phyloP scores from a whole-genome alignment of 78 protist species.

The Chrysochromulina tobinii region DNA sequence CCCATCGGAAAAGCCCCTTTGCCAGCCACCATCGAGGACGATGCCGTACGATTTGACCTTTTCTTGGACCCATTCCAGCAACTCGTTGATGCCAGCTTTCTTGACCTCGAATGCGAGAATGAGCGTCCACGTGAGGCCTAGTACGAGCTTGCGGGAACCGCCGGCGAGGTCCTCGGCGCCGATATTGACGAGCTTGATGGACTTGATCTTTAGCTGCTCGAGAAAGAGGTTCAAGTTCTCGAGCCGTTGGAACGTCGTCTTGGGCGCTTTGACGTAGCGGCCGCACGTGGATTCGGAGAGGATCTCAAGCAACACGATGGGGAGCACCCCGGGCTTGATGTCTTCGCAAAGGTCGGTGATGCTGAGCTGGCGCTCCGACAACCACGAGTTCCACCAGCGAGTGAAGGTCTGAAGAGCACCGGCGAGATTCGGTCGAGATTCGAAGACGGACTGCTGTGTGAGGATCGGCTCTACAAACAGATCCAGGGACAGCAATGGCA shows the following conservation, averaged over 20 bases:
- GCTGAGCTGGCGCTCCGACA: neutral
- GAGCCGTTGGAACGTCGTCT: constrained; percentile 65
- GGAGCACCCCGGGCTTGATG: neutral
- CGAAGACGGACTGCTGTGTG: too few species aligned
- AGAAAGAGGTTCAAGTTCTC: constrained; percentile 68
- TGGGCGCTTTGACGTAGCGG: constrained; percentile 56
- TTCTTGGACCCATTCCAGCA: neutral
- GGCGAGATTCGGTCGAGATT: too few species aligned
- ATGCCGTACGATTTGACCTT: neutral
- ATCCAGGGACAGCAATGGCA: too few species aligned
- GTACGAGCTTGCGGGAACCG: constrained; percentile 69
- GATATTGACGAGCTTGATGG: constrained; percentile 72
- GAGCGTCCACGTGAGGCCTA: constrained; percentile 81
- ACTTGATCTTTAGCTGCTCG: constrained; percentile 58
- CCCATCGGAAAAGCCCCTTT: neutral
- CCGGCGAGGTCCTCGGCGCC: constrained; percentile 77
- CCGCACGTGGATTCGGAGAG: neutral
- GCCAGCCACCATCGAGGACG: neutral
- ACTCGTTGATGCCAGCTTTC: constrained; percentile 22
- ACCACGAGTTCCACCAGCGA: neutral
- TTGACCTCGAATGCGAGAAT: constrained; percentile 77
- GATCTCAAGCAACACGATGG: neutral
- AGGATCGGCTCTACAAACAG: too few species aligned
- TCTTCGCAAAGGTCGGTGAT: neutral
- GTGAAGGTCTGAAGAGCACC: neutral